Percentiles rank a stretch among this genome's conserved stretches.
Evolutionary conservation across 768 basidiomycete species (phyloP).

Genomic region (Heimioporus sp.): DNA sequence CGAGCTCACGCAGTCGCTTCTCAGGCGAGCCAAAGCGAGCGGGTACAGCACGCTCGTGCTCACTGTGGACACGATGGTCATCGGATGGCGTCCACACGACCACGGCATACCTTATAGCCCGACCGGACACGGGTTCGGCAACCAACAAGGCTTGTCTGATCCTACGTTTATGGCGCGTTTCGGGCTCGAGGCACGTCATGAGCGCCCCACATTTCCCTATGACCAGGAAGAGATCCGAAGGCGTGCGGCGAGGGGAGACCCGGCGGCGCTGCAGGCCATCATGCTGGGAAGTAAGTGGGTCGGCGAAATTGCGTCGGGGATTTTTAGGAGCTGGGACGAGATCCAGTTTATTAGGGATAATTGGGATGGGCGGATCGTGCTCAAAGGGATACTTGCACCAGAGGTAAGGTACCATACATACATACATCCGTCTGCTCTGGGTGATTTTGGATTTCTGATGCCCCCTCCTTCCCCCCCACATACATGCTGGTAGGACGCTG

Average conservation of each 20-base stretch:
- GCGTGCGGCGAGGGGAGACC: conserved; percentile 30
- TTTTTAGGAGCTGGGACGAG: conserved; percentile 45
- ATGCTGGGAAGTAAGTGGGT: conserved; percentile 40
- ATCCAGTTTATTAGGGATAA: conserved; percentile 41
- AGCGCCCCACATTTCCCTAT: conserved; percentile 36
- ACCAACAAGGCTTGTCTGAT: conserved; percentile 42
- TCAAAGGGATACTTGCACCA: conserved; percentile 43
- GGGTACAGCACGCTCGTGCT: conserved; percentile 45
- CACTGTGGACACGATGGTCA: conserved; percentile 41
- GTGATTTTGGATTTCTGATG: background rate
- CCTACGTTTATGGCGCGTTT: conserved; percentile 44
- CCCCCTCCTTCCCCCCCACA: background rate
- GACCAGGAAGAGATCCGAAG: conserved; percentile 26
- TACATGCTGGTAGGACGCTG: conserved; percentile 32
- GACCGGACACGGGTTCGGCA: conserved; percentile 35
- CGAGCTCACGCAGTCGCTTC: conserved; percentile 39
- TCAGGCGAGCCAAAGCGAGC: conserved; percentile 40
- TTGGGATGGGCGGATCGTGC: conserved; percentile 48
- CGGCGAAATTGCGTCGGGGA: conserved; percentile 37
- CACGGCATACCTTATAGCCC: conserved; percentile 40
- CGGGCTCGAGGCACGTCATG: conserved; percentile 28
- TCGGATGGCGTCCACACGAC: conserved; percentile 48
- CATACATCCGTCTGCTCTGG: too few relatives aligned
- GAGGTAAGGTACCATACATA: conserved; percentile 1
- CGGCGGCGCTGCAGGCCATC: conserved; percentile 23